Conservation (phyloP, 192 early-diverging fungal species). For the Coemansia sp. region DNA sequence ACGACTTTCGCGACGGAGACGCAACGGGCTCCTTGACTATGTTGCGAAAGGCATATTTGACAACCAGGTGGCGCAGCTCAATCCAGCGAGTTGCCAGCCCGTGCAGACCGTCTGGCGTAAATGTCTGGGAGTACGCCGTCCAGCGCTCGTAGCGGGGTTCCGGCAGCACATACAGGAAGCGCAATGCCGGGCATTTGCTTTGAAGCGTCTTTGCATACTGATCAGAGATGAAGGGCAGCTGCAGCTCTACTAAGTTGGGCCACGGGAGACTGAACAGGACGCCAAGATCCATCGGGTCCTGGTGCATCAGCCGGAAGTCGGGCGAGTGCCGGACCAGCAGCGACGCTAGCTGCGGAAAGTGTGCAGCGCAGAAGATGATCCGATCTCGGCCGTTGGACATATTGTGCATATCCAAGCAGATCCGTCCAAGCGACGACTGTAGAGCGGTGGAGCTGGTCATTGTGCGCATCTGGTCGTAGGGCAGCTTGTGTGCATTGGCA, state of each 20-base stretch:
- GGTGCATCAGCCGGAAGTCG: constrained; percentile 28
- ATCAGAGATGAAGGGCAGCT: constrained; percentile 47
- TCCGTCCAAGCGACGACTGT: constrained; percentile 39
- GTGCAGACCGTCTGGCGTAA: constrained; percentile 31
- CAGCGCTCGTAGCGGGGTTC: constrained; percentile 52
- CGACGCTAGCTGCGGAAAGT: constrained; percentile 45
- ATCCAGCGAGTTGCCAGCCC: constrained; percentile 39
- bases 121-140: constrained; percentile 41
- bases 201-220: constrained; percentile 18
- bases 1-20: constrained; percentile 22
- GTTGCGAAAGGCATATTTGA: constrained; percentile 36
- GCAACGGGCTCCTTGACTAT: not conserved
- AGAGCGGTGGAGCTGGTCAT: constrained; percentile 30
- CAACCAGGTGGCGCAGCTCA: constrained; percentile 37
- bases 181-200: constrained; percentile 43
- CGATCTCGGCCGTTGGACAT: constrained; percentile 33
- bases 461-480: constrained; percentile 39
- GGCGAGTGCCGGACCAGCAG: constrained; percentile 39
- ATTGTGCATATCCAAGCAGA: constrained; percentile 36
- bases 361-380: constrained; percentile 43
- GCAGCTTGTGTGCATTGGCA: constrained; percentile 31
- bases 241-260: constrained; percentile 34
- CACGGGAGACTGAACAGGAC: constrained; percentile 46
- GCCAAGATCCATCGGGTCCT: constrained; percentile 34
- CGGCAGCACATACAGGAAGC: constrained; percentile 31